Evolutionary conservation across 768 basidiomycete species (phyloP).

Genomic region (Boletus sensibilis): DNA sequence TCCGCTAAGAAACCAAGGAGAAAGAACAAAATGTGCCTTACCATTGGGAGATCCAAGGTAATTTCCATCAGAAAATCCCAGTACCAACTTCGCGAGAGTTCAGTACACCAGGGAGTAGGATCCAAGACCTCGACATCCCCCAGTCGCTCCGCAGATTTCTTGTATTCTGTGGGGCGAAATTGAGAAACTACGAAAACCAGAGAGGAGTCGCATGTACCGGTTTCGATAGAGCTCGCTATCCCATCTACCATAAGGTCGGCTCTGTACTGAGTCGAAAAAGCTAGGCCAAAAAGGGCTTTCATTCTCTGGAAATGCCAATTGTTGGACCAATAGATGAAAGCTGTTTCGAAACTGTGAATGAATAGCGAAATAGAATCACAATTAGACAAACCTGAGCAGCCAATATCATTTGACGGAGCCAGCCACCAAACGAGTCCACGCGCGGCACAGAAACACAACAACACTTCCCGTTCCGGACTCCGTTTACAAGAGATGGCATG

Average conservation of each 20-base stretch:
- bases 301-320: conserved; percentile 39
- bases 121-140: conserved; percentile 31
- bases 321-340: conserved; percentile 41
- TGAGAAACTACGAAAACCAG: not conserved
- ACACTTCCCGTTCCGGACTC: conserved; percentile 29
- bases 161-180: conserved; percentile 35
- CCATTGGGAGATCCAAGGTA: conserved; percentile 37
- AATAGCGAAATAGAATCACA: not conserved
- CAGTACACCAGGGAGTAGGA: conserved; percentile 21
- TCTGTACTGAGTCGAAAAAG: conserved; percentile 38
- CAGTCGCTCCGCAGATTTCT: conserved; percentile 29
- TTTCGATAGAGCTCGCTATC: conserved; percentile 26
- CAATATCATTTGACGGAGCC: conserved; percentile 36
- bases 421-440: conserved; percentile 34
- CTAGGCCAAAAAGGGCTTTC: conserved; percentile 37
- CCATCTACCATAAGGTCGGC: conserved; percentile 40
- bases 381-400: conserved; percentile 33
- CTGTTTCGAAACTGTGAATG: conserved; percentile 18
- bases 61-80: conserved; percentile 36
- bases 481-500: conserved; percentile 14
- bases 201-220: conserved; percentile 24
- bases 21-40: conserved; percentile 9
- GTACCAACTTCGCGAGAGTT: conserved; percentile 31
- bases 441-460: conserved; percentile 28
- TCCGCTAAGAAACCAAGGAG: not conserved